Evolutionary conservation across 2,329 filamentous ascomycete species (phyloP), one percentile per base, ranked within the genome.

Genomic region (Ophiostoma sp.): DNA sequence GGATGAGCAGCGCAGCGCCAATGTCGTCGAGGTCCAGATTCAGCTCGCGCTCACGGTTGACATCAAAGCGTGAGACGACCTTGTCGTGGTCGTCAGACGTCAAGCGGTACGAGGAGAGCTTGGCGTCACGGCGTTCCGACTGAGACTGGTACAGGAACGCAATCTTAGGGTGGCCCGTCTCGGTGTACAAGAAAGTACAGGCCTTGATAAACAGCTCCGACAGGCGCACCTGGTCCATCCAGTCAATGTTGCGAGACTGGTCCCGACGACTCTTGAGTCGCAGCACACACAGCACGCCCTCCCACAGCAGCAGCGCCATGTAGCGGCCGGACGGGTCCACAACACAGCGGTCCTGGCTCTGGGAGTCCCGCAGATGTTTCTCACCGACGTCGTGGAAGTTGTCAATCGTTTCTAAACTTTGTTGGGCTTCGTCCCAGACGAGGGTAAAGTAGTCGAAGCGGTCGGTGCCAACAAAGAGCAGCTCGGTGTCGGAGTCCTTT

Each of bases 401-500:
- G 77, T 87, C 84, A 28, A 87, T 80, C 0, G 86, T 88, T 9
- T 87, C 84, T 2, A 91, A 81, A 73, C 84, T 80, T 25, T 82
- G 82, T 4, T 79, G 84, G 80, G 87, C 82, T 0, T 86, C 79
- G 78, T 98, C 90, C 95, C 96, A 99, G 19, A 87, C 90, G 25
- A 97, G 82, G 1, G 94, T 97, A 81, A 98, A 97, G 83, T 97
- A 98, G 78, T 94, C 91, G 77, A 93, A 92, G 72, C 92, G 90
- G 80, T 97, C 92, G 64, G 96, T 99, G 69, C 94, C 95, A 73
- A 99, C 88, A 80, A 99, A 97, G 75, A 99, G 88, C 75, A 98
- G 89, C 77, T 98, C 94, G 66, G 91, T 93, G 5, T 86, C 82
- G 36, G 91, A 90, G 77, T 93, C 89, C 68, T 90, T 89, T 6